These are phyloP conservation scores for Sextonia rubra DNA, from an alignment of 164 flowering plant genomes.

Conservation along the genomic window DNA sequence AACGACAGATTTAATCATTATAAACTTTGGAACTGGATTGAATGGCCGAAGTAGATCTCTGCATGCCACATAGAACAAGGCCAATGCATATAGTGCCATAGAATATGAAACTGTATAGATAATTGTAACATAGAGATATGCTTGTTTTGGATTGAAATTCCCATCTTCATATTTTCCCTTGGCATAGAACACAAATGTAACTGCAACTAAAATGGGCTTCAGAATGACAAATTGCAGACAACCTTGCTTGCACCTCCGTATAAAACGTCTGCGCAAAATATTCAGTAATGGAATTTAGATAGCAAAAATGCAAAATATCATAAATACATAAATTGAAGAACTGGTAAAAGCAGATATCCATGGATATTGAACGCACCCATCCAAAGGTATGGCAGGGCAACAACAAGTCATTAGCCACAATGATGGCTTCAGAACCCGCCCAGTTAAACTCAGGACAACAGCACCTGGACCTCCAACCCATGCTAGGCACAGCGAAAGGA, in stretches of 20 bases:
- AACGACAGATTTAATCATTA: slow-evolving; percentile 90
- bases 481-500: slow-evolving; percentile 86
- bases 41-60: slow-evolving; percentile 91
- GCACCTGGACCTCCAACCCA: slow-evolving; percentile 99
- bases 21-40: slow-evolving; percentile 96
- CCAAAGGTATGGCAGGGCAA: slow-evolving; percentile 78
- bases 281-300: not conserved
- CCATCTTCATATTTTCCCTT: slow-evolving; percentile 95
- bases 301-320: no score
- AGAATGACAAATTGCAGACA: slow-evolving; percentile 94
- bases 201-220: slow-evolving; percentile 81
- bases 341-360: not conserved
- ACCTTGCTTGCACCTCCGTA: slow-evolving; percentile 97
- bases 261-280: slow-evolving; percentile 66
- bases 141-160: slow-evolving; percentile 75
- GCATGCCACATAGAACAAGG: slow-evolving; percentile 91
- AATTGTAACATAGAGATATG: slow-evolving; percentile 87
- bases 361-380: slow-evolving; percentile 62
- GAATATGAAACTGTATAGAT: slow-evolving; percentile 89
- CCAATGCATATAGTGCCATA: slow-evolving; percentile 87
- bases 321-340: not conserved
- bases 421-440: slow-evolving; percentile 78
- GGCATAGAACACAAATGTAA: slow-evolving; percentile 80
- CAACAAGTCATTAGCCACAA: slow-evolving; percentile 92
- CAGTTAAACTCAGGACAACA: slow-evolving; percentile 83